Evolutionary conservation across 78 protist species (phyloP).

Genomic region (Dictyostelium firmibasis): DNA sequence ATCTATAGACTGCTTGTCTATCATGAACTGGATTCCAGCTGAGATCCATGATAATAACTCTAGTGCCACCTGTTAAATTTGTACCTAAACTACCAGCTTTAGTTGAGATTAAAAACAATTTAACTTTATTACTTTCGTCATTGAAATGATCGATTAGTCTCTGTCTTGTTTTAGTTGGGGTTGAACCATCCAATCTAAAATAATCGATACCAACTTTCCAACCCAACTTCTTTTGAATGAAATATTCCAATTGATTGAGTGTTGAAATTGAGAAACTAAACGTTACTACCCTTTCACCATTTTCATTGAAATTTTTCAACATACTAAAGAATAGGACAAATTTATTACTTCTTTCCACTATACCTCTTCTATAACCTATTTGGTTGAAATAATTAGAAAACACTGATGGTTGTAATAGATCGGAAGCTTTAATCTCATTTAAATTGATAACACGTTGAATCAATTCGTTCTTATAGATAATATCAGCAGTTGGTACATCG

Average conservation of each 20-base stretch:
- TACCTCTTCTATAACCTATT: constrained; percentile 33
- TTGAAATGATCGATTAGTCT: constrained; percentile 16
- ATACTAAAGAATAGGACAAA: constrained; percentile 6
- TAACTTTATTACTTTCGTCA: neutral
- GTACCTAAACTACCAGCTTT: constrained; percentile 95
- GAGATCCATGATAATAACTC: constrained; percentile 94
- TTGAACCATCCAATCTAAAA: constrained; percentile 61
- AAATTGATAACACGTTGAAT: constrained; percentile 2
- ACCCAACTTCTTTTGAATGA: constrained; percentile 10
- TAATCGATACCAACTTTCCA: constrained; percentile 34
- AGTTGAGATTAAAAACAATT: constrained; percentile 62
- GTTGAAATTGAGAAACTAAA: constrained; percentile 43
- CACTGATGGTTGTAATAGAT: neutral
- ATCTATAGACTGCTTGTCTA: constrained; percentile 95
- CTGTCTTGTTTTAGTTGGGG: constrained; percentile 31
- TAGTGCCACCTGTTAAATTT: constrained; percentile 95
- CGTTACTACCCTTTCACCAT: neutral
- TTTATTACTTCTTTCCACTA: constrained; percentile 13
- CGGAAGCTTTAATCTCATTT: neutral
- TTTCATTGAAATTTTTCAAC: neutral
- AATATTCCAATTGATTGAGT: constrained; percentile 53
- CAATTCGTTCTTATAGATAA: constrained; percentile 13
- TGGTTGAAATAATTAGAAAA: constrained; percentile 8
- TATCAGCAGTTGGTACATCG: constrained; percentile 26
- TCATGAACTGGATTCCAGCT: constrained; percentile 90